phyloP scores from a whole-genome alignment of 306 rosid genomes.

The Parietaria judaica region DNA sequence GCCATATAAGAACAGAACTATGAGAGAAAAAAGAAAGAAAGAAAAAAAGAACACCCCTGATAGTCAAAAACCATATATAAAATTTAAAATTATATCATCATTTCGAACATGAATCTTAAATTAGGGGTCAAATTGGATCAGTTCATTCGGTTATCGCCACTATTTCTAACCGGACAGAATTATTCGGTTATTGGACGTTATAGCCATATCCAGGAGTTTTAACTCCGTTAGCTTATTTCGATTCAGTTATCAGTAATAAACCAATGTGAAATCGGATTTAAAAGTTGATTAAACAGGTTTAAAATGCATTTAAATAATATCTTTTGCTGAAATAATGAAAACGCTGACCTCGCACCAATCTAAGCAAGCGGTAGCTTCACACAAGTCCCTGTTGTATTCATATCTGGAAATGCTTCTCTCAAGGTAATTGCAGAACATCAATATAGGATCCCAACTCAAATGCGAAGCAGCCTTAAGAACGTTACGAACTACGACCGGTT shows the following conservation, averaged over 20 bases:
- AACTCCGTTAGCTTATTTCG: too few species aligned
- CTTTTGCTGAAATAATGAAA: background rate
- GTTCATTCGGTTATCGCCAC: too few species aligned
- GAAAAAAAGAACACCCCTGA: background rate
- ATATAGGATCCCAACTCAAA: slow-evolving; percentile 81
- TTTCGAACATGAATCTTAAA: background rate
- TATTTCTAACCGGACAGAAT: too few species aligned
- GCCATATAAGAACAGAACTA: slow-evolving; percentile 17
- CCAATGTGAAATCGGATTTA: too few species aligned
- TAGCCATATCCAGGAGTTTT: too few species aligned
- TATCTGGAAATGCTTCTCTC: slow-evolving; percentile 68
- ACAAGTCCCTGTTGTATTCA: slow-evolving; percentile 50
- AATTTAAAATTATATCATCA: too few species aligned
- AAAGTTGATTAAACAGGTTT: too few species aligned
- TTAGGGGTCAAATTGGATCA: background rate
- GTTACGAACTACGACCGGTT: slow-evolving; percentile 74
- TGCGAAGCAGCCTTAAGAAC: slow-evolving; percentile 48
- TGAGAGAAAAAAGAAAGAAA: background rate
- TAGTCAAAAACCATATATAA: background rate
- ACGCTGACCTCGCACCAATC: slow-evolving; percentile 96
- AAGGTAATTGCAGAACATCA: slow-evolving; percentile 71
- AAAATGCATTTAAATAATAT: too few species aligned
- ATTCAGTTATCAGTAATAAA: too few species aligned
- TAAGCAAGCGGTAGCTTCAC: slow-evolving; percentile 56
- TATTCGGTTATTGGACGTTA: too few species aligned